Conservation (phyloP, 805 yeast species). For the Lipomyces oligophaga region DNA sequence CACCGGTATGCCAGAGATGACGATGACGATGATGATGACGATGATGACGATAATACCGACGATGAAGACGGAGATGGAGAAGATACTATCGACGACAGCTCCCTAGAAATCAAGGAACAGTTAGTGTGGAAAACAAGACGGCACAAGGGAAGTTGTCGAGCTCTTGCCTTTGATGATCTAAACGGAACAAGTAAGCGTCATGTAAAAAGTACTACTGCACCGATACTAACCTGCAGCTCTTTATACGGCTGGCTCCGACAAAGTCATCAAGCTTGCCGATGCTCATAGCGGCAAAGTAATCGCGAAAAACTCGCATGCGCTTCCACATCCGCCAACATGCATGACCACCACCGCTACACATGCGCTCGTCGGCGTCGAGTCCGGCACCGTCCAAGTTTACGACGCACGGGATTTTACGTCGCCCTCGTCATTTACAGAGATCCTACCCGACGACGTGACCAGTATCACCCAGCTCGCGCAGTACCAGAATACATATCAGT, state of each 20-base stretch:
- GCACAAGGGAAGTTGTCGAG: conserved; percentile 84
- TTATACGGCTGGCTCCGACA: conserved; percentile 75
- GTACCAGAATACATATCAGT: conserved; percentile 71
- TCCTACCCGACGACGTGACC: conserved; percentile 68
- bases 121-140: conserved; percentile 82
- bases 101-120: too few relatives aligned
- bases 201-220: conserved; percentile 9
- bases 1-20: conserved; percentile 23
- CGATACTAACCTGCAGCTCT: conserved; percentile 33
- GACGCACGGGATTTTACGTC: conserved; percentile 53
- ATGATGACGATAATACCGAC: conserved; percentile 5
- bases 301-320: conserved; percentile 43
- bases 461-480: conserved; percentile 62
- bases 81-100: conserved; percentile 27
- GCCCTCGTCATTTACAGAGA: conserved; percentile 45
- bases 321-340: conserved; percentile 30
- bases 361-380: conserved; percentile 54
- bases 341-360: conserved; percentile 36
- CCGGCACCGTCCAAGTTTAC: conserved; percentile 60
- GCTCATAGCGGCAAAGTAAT: conserved; percentile 72
- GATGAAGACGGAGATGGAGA: not conserved
- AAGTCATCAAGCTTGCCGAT: conserved; percentile 68
- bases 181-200: conserved; percentile 49
- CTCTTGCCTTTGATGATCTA: conserved; percentile 57
- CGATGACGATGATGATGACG: conserved; percentile 2